Base-by-base conservation (phyloP, 129 eudicot genomes). In the Chrysanthemum makinoi region DNA sequence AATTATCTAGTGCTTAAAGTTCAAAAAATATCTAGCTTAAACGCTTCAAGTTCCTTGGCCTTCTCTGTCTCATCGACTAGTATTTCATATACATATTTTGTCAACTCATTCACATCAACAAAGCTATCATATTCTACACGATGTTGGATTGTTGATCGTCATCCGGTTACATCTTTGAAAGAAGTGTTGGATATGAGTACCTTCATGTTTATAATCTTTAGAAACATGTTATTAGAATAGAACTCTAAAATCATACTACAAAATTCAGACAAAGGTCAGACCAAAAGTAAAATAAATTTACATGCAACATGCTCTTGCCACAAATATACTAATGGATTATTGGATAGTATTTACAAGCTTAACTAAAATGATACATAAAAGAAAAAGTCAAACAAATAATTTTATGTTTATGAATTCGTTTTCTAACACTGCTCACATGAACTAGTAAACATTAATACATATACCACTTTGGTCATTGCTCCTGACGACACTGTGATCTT, bases 331-430 rank as follows among this genome's bases (percentile, higher is more conserved):
- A 6, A 35, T 28, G 5, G 35, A n/a, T 68, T 68, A 75, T 57
- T 66, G 61, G 30, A 68, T 52, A 67, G 14, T 75, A 75, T 67
- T 58, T 47, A 75, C 80, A 75, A 50, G n/a, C 62, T 18, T 12
- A 75, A 67, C 2, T 11, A 75, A 18, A 65, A 54, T 28, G 59
- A 59, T 8, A 68, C 80, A 59, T 50, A 60, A 7, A 75, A 58
- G 39, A 33, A 73, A 50, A 13, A 28, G 57, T 39, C 46, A 39
- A 47, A 67, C 60, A 67, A 48, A 63, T 8, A 28, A 43, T 55
- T 59, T 65, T 70, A 48, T 72, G 48, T 61, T 72, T 26, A 60
- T 61, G 7, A 47, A 61, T 11, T 8, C 67, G 61, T 58, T 57
- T 54, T 65, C 79, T 75, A 75, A 66, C n/a, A 26, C 43, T 66